These are phyloP conservation scores for Trichoderma koningii DNA, from an alignment of 2,329 filamentous ascomycete genomes.

Conservation along the genomic window DNA sequence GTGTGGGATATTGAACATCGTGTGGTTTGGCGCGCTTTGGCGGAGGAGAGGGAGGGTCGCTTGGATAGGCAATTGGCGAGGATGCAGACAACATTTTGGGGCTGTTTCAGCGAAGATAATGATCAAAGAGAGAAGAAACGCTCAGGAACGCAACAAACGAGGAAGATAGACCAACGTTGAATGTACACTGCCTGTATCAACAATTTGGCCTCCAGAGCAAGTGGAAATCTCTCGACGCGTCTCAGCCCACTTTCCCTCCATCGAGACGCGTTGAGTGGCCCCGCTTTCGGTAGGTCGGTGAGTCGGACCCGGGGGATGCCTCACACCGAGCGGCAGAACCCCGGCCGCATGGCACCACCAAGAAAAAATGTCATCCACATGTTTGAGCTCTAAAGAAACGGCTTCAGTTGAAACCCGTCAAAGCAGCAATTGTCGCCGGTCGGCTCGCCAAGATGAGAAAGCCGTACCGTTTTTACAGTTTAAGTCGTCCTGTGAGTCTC, in stretches of 20 bases:
- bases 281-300: slow-evolving; percentile 19
- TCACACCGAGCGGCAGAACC: slow-evolving; percentile 8
- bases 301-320: neutral
- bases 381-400: slow-evolving; percentile 23
- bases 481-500: slow-evolving; percentile 63
- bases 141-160: neutral
- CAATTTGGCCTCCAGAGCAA: neutral
- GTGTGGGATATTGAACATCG: slow-evolving; percentile 39
- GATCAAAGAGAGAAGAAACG: neutral
- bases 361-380: slow-evolving; percentile 26
- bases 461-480: slow-evolving; percentile 64
- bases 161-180: neutral
- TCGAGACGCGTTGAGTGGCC: slow-evolving; percentile 36
- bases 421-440: slow-evolving; percentile 27
- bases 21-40: slow-evolving; percentile 44
- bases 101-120: neutral
- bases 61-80: slow-evolving; percentile 59
- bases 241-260: neutral
- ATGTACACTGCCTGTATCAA: neutral
- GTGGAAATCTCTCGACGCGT: slow-evolving; percentile 27
- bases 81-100: slow-evolving; percentile 60
- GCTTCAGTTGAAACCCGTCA: slow-evolving; percentile 17
- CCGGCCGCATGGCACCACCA: slow-evolving; percentile 18
- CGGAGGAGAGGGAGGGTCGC: slow-evolving; percentile 47
- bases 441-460: slow-evolving; percentile 53